Percentiles rank a stretch among this genome's conserved stretches.
These are phyloP conservation scores for Neonectria neomacrospora DNA, from an alignment of 2,329 filamentous ascomycete species.

Conservation along the genomic window DNA sequence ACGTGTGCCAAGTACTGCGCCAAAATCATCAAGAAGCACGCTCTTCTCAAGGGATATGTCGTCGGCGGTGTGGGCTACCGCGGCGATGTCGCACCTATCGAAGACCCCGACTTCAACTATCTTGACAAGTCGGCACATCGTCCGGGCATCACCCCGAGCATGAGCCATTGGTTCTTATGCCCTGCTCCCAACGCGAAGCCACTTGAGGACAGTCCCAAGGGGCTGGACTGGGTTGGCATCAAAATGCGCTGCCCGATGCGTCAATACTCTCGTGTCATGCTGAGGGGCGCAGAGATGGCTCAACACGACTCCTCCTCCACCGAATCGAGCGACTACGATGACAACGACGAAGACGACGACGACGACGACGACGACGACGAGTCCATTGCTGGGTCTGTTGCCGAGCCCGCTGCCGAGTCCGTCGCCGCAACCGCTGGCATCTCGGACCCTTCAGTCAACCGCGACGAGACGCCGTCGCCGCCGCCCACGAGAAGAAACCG, in stretches of 20 bases:
- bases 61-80: constrained; percentile 27
- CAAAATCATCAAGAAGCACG: constrained; percentile 9
- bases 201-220: constrained; percentile 27
- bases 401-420: background rate
- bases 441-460: background rate
- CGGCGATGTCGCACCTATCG: background rate
- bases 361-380: background rate
- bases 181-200: constrained; percentile 27
- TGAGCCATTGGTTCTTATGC: constrained; percentile 29
- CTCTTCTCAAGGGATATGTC: background rate
- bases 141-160: constrained; percentile 2
- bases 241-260: constrained; percentile 37
- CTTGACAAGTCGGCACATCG: background rate
- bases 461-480: background rate
- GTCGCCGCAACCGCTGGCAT: background rate
- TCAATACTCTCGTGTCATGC: background rate
- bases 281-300: background rate
- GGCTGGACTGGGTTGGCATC: constrained; percentile 44
- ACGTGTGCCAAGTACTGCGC: constrained; percentile 28
- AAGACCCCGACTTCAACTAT: background rate
- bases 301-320: background rate
- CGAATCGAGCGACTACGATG: background rate
- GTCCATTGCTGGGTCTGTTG: background rate
- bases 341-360: too few species aligned
- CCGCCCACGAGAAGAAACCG: background rate